Conservation (phyloP, 352 stramenopile species). For the Phytopythium montanum region DNA sequence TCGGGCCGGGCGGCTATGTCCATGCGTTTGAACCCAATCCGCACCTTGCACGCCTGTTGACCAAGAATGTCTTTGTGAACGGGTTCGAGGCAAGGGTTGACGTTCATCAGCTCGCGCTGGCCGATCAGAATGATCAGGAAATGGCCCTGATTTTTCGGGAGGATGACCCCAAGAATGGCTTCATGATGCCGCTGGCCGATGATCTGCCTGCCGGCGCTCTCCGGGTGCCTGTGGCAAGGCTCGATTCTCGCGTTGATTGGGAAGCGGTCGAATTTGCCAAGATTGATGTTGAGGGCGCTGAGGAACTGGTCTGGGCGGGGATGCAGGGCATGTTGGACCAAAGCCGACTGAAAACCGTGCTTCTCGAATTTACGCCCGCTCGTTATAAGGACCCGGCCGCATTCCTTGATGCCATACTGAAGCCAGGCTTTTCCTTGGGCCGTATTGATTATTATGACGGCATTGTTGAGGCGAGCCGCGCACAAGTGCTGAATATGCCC, state of each 20-base stretch:
- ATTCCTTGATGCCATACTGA: slow-evolving; percentile 8
- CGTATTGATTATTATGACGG: slow-evolving; percentile 8
- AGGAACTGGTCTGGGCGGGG: slow-evolving; percentile 6
- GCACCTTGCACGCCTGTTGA: slow-evolving; percentile 7
- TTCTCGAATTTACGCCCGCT: slow-evolving; percentile 7
- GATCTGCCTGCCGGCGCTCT: slow-evolving; percentile 6
- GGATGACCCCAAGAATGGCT: slow-evolving; percentile 7
- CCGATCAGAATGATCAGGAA: slow-evolving; percentile 7
- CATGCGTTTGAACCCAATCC: slow-evolving; percentile 7
- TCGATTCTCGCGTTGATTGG: slow-evolving; percentile 7
- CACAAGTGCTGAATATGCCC: slow-evolving; percentile 7
- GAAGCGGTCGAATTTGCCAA: slow-evolving; percentile 7
- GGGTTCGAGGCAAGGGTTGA: slow-evolving; percentile 7
- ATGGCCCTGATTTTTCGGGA: slow-evolving; percentile 7
- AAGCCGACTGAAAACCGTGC: slow-evolving; percentile 7
- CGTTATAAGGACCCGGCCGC: slow-evolving; percentile 6
- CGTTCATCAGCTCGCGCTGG: slow-evolving; percentile 6
- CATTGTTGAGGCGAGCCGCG: slow-evolving; percentile 6
- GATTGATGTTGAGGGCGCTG: slow-evolving; percentile 7
- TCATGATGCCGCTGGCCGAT: slow-evolving; percentile 7
- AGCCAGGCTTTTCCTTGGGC: slow-evolving; percentile 7
- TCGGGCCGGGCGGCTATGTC: slow-evolving; percentile 6
- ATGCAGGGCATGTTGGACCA: slow-evolving; percentile 7
- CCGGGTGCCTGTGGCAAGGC: slow-evolving; percentile 6
- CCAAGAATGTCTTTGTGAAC: slow-evolving; percentile 8